These are phyloP conservation scores for Psidium friedrichsthalianum DNA, from an alignment of 345 rosid species.

Conservation along the genomic window DNA sequence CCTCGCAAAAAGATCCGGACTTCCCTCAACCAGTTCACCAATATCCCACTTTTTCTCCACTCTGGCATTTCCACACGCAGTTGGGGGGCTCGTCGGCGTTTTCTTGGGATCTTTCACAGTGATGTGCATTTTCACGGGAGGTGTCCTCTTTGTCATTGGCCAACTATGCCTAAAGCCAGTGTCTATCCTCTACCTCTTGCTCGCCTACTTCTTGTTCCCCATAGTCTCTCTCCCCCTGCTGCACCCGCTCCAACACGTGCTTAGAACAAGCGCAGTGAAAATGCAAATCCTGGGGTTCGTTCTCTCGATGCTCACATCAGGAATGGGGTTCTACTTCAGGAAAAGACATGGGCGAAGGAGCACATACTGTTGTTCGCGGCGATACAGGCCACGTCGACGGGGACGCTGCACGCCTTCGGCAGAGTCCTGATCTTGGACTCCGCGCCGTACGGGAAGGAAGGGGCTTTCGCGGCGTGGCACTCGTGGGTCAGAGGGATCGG, in stretches of 20 bases:
- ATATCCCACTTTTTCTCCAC: background rate
- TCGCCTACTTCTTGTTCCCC: slow-evolving; percentile 9
- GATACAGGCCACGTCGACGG: slow-evolving; percentile 2
- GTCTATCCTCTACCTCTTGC: background rate
- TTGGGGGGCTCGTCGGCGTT: background rate
- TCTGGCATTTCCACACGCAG: slow-evolving; percentile 3
- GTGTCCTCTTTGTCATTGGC: slow-evolving; percentile 3
- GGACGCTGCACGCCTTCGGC: slow-evolving; percentile 2
- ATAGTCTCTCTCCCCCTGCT: slow-evolving; percentile 3
- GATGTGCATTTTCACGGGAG: slow-evolving; percentile 9
- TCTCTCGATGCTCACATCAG: slow-evolving; percentile 2
- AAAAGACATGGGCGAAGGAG: background rate
- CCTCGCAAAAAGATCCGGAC: slow-evolving; percentile 7
- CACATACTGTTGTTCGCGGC: slow-evolving; percentile 2
- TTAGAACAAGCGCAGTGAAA: slow-evolving; percentile 2
- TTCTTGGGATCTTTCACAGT: slow-evolving; percentile 3
- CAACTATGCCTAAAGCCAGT: slow-evolving; percentile 4
- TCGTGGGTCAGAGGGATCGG: slow-evolving; percentile 8
- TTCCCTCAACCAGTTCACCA: background rate
- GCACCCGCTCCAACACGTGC: slow-evolving; percentile 7
- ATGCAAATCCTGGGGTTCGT: slow-evolving; percentile 8
- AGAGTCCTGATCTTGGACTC: slow-evolving; percentile 6
- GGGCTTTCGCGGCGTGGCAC: slow-evolving; percentile 7
- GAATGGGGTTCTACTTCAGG: slow-evolving; percentile 7
- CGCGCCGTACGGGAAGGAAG: slow-evolving; percentile 11